Percentiles rank a stretch among this genome's conserved stretches.
Evolutionary conservation across 2,329 filamentous ascomycete species (phyloP).

Genomic region (Diatrype stigma): DNA sequence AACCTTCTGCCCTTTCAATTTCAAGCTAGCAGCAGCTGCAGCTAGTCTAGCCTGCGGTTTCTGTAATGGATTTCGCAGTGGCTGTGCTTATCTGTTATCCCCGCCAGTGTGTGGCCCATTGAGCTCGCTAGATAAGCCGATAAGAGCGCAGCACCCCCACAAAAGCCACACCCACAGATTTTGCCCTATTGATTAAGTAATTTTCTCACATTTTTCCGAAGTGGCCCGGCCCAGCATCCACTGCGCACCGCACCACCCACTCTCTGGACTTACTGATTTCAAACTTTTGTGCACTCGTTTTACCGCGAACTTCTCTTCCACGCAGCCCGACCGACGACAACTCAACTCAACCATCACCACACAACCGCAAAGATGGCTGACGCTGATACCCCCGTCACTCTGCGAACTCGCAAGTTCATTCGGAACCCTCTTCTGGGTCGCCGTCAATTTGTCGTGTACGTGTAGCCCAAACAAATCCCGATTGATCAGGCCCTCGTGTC

Average conservation of each 20-base stretch:
- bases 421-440: slow-evolving; percentile 98
- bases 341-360: slow-evolving; percentile 8
- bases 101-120: background rate
- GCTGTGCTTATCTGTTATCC: background rate
- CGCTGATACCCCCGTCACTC: slow-evolving; percentile 70
- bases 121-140: background rate
- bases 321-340: background rate
- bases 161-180: slow-evolving; percentile 1
- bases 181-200: slow-evolving; percentile 1
- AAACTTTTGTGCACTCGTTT: background rate
- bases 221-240: background rate
- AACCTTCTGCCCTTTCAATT: too few species aligned
- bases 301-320: background rate
- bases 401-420: slow-evolving; percentile 99
- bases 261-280: background rate
- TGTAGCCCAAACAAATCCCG: slow-evolving; percentile 35
- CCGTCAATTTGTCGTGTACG: slow-evolving; percentile 99
- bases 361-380: slow-evolving; percentile 77
- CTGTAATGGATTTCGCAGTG: background rate
- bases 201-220: background rate
- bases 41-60: too few species aligned
- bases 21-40: too few species aligned
- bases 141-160: background rate
- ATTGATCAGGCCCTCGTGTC: slow-evolving; percentile 7
- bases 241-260: background rate